Percentiles rank a stretch among this genome's conserved stretches.
phyloP scores from a whole-genome alignment of 495 filamentous ascomycete species.

The Aspergillus nidulans region DNA sequence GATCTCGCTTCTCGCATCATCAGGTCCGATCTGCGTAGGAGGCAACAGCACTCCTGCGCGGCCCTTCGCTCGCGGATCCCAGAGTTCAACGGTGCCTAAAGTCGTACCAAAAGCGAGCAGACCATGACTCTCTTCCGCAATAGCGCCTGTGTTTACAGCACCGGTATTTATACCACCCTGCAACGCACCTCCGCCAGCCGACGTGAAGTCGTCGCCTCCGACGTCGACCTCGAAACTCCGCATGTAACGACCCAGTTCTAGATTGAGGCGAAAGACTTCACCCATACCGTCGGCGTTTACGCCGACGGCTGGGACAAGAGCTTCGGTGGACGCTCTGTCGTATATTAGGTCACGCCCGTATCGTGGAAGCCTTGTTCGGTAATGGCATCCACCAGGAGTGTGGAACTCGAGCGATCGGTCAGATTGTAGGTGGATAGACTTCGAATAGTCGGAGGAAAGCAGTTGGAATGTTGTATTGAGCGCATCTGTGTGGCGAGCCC shows the following conservation, averaged over 20 bases:
- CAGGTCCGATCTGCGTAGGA: constrained; percentile 32
- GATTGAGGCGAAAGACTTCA: constrained; percentile 88
- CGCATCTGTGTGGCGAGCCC: constrained; percentile 83
- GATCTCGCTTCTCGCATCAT: constrained; percentile 63
- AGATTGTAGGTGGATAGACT: constrained; percentile 87
- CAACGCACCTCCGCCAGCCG: constrained; percentile 59
- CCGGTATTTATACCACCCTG: constrained; percentile 81
- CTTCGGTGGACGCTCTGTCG: constrained; percentile 80
- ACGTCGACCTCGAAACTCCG: constrained; percentile 77
- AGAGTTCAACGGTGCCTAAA: constrained; percentile 92
- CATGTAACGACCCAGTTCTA: constrained; percentile 89
- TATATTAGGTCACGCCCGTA: constrained; percentile 90
- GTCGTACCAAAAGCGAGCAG: constrained; percentile 94
- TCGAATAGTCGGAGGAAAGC: constrained; percentile 90
- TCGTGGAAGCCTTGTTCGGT: constrained; percentile 79
- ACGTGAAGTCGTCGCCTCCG: constrained; percentile 69
- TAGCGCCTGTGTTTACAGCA: constrained; percentile 80
- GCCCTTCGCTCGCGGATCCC: constrained; percentile 79
- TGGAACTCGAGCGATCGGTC: constrained; percentile 94
- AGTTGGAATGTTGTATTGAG: constrained; percentile 93
- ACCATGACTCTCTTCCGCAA: constrained; percentile 88
- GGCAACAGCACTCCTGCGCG: constrained; percentile 70
- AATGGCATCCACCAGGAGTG: constrained; percentile 82
- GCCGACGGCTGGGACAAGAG: constrained; percentile 81
- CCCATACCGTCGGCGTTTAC: constrained; percentile 77